phyloP scores from a whole-genome alignment of 495 filamentous ascomycete genomes.

The Podospora appendiculata region DNA sequence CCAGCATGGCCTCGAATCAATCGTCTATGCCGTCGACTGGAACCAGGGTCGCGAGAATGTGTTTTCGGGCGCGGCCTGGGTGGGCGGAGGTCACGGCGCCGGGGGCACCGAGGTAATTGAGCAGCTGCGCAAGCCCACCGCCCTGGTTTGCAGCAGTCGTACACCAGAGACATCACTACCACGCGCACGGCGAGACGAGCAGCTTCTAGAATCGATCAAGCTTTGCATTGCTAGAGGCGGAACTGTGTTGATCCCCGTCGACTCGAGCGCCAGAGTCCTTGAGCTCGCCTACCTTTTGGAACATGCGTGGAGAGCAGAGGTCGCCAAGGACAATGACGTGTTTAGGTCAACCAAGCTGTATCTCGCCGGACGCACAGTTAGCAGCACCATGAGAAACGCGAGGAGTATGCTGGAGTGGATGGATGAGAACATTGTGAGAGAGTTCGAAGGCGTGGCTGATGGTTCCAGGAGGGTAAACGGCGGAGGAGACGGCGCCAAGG shows the following conservation, averaged over 20 bases:
- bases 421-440: constrained; percentile 84
- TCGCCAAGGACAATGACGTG: constrained; percentile 49
- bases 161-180: constrained; percentile 64
- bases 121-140: constrained; percentile 84
- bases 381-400: constrained; percentile 77
- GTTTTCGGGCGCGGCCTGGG: constrained; percentile 85
- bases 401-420: constrained; percentile 99
- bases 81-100: constrained; percentile 60
- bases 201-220: constrained; percentile 74
- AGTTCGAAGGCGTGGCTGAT: constrained; percentile 74
- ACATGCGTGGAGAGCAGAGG: constrained; percentile 71
- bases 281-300: constrained; percentile 90
- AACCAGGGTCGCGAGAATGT: constrained; percentile 93
- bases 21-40: constrained; percentile 97
- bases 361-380: constrained; percentile 71
- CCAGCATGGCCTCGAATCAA: constrained; percentile 91
- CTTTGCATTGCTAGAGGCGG: constrained; percentile 71
- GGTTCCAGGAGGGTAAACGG: constrained; percentile 37
- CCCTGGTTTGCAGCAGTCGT: constrained; percentile 80
- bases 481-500: constrained; percentile 26
- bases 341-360: constrained; percentile 68
- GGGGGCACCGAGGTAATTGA: constrained; percentile 86
- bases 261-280: constrained; percentile 89
- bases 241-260: constrained; percentile 90
- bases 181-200: constrained; percentile 73